These are phyloP conservation scores for Cruciata laevipes DNA, from an alignment of 257 asterid genomes.

Conservation along the genomic window DNA sequence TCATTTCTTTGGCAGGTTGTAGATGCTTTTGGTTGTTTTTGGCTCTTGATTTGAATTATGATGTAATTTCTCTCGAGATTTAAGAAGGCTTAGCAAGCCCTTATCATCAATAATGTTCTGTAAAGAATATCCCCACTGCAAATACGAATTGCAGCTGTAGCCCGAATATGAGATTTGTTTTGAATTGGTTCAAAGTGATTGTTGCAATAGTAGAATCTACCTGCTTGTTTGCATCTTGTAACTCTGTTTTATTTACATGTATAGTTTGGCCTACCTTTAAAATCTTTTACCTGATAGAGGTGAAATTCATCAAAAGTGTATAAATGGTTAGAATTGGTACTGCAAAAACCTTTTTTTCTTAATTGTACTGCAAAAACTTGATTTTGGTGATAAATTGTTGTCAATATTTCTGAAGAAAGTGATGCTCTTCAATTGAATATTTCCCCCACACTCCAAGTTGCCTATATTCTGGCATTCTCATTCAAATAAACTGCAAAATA, in stretches of 20 bases:
- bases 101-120: conserved; percentile 14
- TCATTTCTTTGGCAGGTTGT: conserved; percentile 13
- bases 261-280: not conserved
- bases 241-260: not conserved
- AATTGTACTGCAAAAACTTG: not conserved
- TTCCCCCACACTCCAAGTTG: not conserved
- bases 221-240: not conserved
- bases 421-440: not conserved
- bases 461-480: not conserved
- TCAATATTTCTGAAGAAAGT: not conserved
- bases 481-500: not conserved
- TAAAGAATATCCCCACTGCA: conserved; percentile 10
- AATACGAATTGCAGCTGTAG: conserved; percentile 6
- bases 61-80: conserved; percentile 13
- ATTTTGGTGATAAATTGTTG: too few relatives aligned
- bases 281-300: not conserved
- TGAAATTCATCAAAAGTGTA: not conserved
- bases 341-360: not conserved
- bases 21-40: conserved; percentile 18
- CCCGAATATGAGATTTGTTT: not conserved
- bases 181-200: not conserved
- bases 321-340: not conserved
- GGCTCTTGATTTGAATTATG: conserved; percentile 9
- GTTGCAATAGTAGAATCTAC: not conserved
- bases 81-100: conserved; percentile 16